Base-by-base conservation (phyloP, 129 eudicot species). In the Pittosporum tobira region DNA sequence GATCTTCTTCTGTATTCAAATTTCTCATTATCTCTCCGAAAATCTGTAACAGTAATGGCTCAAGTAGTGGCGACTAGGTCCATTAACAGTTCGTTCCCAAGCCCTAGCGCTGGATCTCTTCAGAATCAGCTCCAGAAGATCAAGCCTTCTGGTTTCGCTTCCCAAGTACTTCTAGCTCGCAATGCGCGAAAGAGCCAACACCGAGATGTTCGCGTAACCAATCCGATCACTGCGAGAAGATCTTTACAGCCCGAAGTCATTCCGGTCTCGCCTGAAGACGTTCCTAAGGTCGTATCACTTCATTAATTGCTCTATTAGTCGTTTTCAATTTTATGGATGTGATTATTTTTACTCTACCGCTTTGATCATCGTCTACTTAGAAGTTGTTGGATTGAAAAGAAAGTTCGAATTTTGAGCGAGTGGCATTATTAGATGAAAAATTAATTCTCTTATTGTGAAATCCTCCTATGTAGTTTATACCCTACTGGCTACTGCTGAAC, bases 201-300 rank as follows among this genome's bases (percentile, higher is more conserved):
- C 53, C 64, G 75, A 37, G 68, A 53, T 29, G 51, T 69, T 27
- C 79, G 63, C 34, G 34, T 70, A 21, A 61, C 55, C 60, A 14
- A 28, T 19, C 58, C 70, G 51, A 57, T 80, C 70, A 42, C 62
- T 62, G 93, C 86, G 4, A 63, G 38, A 50, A 78, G 82, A 71
- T 70, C 79, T 57, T 50, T 73, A 5, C 66, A 72, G 62, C 31
- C 82, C 1, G 42, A 77, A 34, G 81, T 86, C 46, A 24, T 85
- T 40, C 94, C 97, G 3, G 80, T 90, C 30, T 59, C 95, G 21
- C 89, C 95, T 12, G 77, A 81, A 56, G 94, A 86, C 50, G 65
- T 64, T 9, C 77, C 77, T 1, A 76, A 87, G 96, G 96, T 87
- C 22, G 3, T 16, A 16, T 2, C 38, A 58, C 38, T 31, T 2